phyloP scores from a whole-genome alignment of 805 yeast genomes.

The Monosporozyma solicola region DNA sequence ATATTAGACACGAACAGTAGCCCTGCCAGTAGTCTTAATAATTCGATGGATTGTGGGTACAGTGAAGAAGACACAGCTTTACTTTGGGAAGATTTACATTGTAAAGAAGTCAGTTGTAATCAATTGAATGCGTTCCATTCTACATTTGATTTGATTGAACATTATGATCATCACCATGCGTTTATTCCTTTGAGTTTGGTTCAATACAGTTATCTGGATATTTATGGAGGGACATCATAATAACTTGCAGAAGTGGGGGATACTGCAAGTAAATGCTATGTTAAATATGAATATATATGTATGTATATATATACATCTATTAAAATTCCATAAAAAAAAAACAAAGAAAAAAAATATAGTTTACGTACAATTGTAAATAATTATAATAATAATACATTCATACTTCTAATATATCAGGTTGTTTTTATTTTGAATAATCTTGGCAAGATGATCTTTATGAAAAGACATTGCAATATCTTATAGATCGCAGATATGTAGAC shows the following conservation, averaged over 20 bases:
- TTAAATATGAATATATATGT: no score
- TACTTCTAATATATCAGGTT: no score
- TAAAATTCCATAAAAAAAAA: no score
- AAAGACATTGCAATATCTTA: no score
- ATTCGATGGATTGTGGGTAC: neutral
- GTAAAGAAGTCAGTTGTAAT: constrained; percentile 9
- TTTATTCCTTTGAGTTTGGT: constrained; percentile 16
- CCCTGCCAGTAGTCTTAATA: neutral
- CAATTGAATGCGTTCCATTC: constrained; percentile 2
- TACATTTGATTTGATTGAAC: constrained; percentile 15
- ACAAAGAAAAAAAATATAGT: no score
- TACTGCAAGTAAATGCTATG: neutral
- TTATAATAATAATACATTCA: no score
- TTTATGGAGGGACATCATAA: constrained; percentile 2
- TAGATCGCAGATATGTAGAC: no score
- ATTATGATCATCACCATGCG: constrained; percentile 17
- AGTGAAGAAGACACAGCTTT: neutral
- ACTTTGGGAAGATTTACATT: constrained; percentile 5
- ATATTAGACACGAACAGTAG: neutral
- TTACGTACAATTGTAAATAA: no score
- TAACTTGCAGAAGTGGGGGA: neutral
- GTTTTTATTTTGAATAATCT: no score
- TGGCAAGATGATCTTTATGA: no score
- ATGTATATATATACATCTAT: no score
- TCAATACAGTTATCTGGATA: constrained; percentile 12